Evolutionary conservation across 768 basidiomycete species (phyloP).

Genomic region (Auricularia auricula-judae): DNA sequence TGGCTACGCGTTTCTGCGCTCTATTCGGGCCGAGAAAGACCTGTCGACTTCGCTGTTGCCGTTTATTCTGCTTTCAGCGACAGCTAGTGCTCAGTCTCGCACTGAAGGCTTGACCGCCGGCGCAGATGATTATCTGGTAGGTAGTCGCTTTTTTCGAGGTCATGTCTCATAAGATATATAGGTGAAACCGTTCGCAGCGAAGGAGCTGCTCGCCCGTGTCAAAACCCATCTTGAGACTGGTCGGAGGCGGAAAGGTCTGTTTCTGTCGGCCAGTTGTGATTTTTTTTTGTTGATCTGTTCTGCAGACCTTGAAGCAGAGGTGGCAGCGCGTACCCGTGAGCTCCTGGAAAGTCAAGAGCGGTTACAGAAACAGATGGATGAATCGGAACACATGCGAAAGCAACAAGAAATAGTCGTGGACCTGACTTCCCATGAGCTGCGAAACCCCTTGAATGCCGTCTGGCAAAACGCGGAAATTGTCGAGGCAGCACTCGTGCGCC

Average conservation of each 20-base stretch:
- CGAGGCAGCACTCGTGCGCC: neutral
- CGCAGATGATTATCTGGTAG: neutral
- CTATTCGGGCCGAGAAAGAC: neutral
- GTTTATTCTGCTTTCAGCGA: neutral
- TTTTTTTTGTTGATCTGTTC: no score
- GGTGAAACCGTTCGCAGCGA: neutral
- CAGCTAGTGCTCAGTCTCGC: neutral
- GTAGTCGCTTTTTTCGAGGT: neutral
- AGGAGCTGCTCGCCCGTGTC: neutral
- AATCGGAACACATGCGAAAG: slow-evolving; percentile 1
- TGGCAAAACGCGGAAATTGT: neutral
- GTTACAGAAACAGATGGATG: neutral
- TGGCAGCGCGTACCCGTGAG: neutral
- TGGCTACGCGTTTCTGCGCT: neutral
- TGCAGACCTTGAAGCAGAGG: neutral
- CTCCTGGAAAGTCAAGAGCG: neutral
- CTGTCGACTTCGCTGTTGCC: neutral
- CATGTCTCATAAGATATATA: neutral
- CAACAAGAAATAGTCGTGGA: neutral
- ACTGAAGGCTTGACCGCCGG: neutral
- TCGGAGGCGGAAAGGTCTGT: neutral
- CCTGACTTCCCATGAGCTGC: neutral
- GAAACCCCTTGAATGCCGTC: neutral
- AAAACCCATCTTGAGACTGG: neutral
- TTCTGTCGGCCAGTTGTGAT: no score